Conservation (phyloP, 768 basidiomycete species). For the Leccinum rimulosum region DNA sequence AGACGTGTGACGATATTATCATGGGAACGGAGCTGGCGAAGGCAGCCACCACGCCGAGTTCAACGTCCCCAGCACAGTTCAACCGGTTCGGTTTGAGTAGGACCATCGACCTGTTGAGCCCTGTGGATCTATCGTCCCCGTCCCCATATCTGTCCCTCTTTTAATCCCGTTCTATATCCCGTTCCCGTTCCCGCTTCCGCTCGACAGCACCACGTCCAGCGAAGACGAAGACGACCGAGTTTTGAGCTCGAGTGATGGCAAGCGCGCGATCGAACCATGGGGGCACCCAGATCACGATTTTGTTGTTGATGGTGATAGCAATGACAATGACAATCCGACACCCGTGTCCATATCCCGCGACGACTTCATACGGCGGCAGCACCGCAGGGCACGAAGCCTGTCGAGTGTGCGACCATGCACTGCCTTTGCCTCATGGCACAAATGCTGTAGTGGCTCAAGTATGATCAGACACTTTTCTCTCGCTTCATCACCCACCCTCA, state of each 20-base stretch:
- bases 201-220: not conserved
- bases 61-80: conserved; percentile 21
- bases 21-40: no score
- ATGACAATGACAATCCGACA: not conserved
- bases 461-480: no score
- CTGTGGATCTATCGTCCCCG: not conserved
- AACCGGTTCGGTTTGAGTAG: conserved; percentile 27
- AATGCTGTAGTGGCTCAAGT: no score
- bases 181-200: not conserved
- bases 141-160: no score
- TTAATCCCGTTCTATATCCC: no score
- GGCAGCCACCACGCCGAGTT: conserved; percentile 29
- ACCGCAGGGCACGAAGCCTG: not conserved
- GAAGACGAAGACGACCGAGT: not conserved
- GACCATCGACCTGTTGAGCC: not conserved
- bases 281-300: not conserved
- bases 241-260: not conserved
- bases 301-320: not conserved
- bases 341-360: not conserved
- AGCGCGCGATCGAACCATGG: not conserved
- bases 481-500: no score
- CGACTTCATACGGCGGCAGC: not conserved
- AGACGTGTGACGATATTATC: not conserved
- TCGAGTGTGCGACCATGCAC: no score
- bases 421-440: no score